Base-by-base conservation (phyloP, 495 filamentous ascomycete species). In the Xylaria grammica region DNA sequence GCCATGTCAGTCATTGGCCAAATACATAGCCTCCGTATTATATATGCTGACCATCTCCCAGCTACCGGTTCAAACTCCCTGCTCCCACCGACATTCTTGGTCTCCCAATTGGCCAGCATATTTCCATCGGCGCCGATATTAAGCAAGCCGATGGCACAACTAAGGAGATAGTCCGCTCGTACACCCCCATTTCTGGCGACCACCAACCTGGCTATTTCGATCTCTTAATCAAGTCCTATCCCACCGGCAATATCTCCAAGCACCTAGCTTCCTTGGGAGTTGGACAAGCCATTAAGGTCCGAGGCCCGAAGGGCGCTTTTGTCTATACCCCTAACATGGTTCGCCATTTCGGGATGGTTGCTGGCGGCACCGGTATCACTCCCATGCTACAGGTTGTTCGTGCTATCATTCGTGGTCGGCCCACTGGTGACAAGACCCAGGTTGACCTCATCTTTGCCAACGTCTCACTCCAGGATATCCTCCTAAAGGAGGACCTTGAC, bases 51-150 rank as follows among this genome's bases (percentile, higher is more conserved):
- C 59, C 52, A 6, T 42, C 50, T 42, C 45, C n/a, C 51, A 90
- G 87, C 79, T 97, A 99, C 84, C 93, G 93, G 69, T 97, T 98
- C 78, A 78, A 81, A 45, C 90, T 99, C 38, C 94, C 94, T 52
- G 76, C 82, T 60, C 80, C 87, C 22, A 89, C 82, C 65, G 85
- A 91, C 70, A 93, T 97, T 76, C 91, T 99, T 66, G 94, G 95
- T 69, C 89, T 99, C 20, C 95, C 95, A 61, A 99, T 97, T 79
- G 95, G 95, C 69, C 95, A 99, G 77, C 95, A 99, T 81, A 96
- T 99, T 81, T 97, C 94, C 65, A 90, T 99, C 73, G 90, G 89
- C 68, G 94, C 94, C 38, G 86, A 78, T 54, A 88, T 95, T 57
- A 66, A 73, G 17, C 82, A 85, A 62, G 75, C 82, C 42, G 86